Evolutionary conservation across 352 stramenopile species (phyloP).

Genomic region (Globisporangium viniferum): DNA sequence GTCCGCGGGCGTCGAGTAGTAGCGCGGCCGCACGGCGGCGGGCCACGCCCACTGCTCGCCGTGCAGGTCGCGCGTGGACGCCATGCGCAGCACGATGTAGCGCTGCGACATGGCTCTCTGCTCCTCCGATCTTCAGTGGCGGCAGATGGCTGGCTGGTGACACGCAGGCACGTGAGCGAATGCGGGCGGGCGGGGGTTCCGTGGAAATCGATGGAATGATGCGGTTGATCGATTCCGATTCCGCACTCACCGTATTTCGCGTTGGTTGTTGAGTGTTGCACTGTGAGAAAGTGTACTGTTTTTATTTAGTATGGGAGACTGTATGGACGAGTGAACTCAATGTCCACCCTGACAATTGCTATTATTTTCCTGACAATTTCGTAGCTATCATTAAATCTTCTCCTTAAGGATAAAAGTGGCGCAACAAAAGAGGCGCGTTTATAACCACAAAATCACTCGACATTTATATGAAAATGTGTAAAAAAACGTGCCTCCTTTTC

Average conservation of each 20-base stretch:
- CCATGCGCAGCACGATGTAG: constrained; percentile 48
- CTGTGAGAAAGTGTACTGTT: background rate
- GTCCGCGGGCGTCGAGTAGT: constrained; percentile 18
- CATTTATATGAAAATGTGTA: too few relatives aligned
- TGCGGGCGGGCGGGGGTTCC: background rate
- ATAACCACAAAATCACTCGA: too few relatives aligned
- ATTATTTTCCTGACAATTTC: too few relatives aligned
- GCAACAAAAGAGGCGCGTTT: too few relatives aligned
- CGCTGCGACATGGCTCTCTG: constrained; percentile 31
- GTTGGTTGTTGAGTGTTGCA: background rate
- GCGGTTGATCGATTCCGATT: background rate
- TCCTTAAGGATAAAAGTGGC: too few relatives aligned
- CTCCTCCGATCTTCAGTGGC: background rate
- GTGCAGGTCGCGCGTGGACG: constrained; percentile 32
- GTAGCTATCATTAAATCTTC: too few relatives aligned
- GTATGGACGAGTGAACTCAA: background rate
- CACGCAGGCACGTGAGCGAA: background rate
- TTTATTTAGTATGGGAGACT: background rate
- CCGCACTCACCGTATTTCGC: background rate
- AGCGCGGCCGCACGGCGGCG: constrained; percentile 10
- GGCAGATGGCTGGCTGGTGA: background rate
- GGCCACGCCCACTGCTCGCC: constrained; percentile 18
- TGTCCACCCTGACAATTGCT: too few relatives aligned
- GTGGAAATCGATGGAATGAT: constrained; percentile 4
- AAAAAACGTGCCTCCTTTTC: too few relatives aligned